These are phyloP conservation scores for Podospora sp. DNA, from an alignment of 495 filamentous ascomycete genomes.

Conservation along the genomic window DNA sequence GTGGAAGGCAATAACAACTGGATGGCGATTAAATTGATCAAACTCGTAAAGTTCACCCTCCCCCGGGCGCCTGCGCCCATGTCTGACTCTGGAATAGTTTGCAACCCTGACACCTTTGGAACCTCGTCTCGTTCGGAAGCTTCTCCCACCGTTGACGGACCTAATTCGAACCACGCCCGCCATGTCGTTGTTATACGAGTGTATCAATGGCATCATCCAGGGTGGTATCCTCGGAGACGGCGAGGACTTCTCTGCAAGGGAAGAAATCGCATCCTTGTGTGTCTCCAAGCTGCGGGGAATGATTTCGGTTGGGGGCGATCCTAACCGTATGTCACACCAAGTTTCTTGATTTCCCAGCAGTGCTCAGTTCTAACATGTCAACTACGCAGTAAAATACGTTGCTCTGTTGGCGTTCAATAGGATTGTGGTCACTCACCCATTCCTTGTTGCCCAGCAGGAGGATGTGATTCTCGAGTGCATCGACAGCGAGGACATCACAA, in stretches of 20 bases:
- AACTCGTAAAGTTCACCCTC: conserved; percentile 64
- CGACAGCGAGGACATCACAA: conserved; percentile 95
- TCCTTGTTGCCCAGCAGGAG: conserved; percentile 85
- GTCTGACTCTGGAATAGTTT: conserved; percentile 63
- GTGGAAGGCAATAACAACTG: conserved; percentile 96
- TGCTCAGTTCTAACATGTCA: neutral
- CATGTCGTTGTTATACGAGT: conserved; percentile 96
- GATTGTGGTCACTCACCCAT: conserved; percentile 85
- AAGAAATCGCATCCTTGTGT: conserved; percentile 92
- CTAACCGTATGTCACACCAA: conserved; percentile 69
- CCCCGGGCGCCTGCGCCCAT: neutral
- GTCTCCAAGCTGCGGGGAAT: conserved; percentile 91
- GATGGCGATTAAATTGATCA: conserved; percentile 99
- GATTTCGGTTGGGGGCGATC: conserved; percentile 88
- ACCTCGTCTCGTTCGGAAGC: conserved; percentile 84
- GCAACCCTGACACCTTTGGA: conserved; percentile 92
- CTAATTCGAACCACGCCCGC: conserved; percentile 92
- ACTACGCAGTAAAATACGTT: conserved; percentile 83
- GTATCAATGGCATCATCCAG: conserved; percentile 97
- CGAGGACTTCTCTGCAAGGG: conserved; percentile 73
- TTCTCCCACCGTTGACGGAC: conserved; percentile 90
- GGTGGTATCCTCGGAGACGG: conserved; percentile 86
- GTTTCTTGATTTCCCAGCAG: neutral
- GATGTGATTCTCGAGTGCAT: conserved; percentile 95
- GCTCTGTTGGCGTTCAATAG: conserved; percentile 91